Evolutionary conservation across 2,329 filamentous ascomycete species (phyloP).

Genomic region (Calonectria fujianensis): DNA sequence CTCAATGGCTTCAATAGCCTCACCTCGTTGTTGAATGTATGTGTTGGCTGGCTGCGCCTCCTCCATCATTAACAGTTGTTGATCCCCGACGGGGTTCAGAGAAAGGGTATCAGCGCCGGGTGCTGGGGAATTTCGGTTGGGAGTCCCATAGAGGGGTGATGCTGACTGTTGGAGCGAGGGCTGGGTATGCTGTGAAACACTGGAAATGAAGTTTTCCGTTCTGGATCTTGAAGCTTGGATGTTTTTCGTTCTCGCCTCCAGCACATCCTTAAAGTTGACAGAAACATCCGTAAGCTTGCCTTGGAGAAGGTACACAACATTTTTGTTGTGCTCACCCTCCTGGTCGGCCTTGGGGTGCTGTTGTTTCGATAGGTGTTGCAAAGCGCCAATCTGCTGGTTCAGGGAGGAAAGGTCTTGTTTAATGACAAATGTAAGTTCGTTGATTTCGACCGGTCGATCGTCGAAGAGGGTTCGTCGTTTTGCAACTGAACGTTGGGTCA

Average conservation of each 20-base stretch:
- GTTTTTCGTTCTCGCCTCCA: slow-evolving; percentile 97
- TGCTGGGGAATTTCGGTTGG: slow-evolving; percentile 79
- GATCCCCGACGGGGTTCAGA: slow-evolving; percentile 86
- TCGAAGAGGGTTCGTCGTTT: slow-evolving; percentile 98
- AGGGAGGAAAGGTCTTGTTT: slow-evolving; percentile 92
- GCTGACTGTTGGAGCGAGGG: slow-evolving; percentile 82
- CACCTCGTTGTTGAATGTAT: slow-evolving; percentile 94
- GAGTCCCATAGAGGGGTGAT: slow-evolving; percentile 90
- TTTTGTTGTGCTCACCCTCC: slow-evolving; percentile 98
- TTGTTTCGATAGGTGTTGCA: slow-evolving; percentile 86
- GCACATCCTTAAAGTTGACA: slow-evolving; percentile 96
- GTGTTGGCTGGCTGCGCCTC: slow-evolving; percentile 90
- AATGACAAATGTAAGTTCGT: slow-evolving; percentile 97
- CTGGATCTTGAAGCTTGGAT: slow-evolving; percentile 94
- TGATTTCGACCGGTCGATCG: slow-evolving; percentile 96
- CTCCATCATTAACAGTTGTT: slow-evolving; percentile 93
- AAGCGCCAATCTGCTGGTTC: slow-evolving; percentile 89
- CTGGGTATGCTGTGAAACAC: slow-evolving; percentile 86
- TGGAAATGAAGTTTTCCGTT: slow-evolving; percentile 97
- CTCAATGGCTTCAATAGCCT: slow-evolving; percentile 98
- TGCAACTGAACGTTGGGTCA: slow-evolving; percentile 76
- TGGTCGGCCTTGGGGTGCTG: slow-evolving; percentile 85
- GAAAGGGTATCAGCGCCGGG: slow-evolving; percentile 86
- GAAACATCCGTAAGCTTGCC: slow-evolving; percentile 94
- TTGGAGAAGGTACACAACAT: slow-evolving; percentile 93